Evolutionary conservation across 495 filamentous ascomycete species (phyloP).

Genomic region (Neurospora sp.): DNA sequence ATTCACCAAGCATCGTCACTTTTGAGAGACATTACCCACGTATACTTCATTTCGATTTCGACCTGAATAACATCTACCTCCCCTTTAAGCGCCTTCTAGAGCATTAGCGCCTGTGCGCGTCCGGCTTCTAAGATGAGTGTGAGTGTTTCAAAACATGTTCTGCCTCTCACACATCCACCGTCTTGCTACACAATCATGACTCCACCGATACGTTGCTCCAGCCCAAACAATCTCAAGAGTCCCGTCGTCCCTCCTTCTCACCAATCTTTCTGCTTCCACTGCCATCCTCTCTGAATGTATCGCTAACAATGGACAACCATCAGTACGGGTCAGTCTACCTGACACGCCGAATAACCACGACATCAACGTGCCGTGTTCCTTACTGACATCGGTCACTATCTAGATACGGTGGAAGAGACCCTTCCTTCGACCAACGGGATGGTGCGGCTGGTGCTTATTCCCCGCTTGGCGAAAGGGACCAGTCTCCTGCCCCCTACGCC

Average conservation of each 20-base stretch:
- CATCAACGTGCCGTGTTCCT: background rate
- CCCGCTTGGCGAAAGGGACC: constrained; percentile 17
- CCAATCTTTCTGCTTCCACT: background rate
- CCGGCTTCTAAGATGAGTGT: constrained; percentile 33
- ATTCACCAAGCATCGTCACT: background rate
- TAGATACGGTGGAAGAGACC: constrained; percentile 37
- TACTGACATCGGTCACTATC: constrained; percentile 15
- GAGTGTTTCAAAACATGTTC: constrained; percentile 19
- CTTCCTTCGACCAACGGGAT: constrained; percentile 43
- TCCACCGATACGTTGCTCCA: constrained; percentile 1
- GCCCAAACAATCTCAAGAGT: background rate
- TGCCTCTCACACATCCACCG: constrained; percentile 1
- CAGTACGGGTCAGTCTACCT: constrained; percentile 18
- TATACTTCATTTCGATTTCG: background rate
- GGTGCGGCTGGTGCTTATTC: constrained; percentile 20
- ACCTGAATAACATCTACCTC: background rate
- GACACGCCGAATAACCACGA: background rate
- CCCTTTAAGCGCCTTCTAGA: background rate
- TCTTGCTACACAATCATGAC: constrained; percentile 2
- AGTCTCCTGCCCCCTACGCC: background rate
- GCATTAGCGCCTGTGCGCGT: constrained; percentile 2
- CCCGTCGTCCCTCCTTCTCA: background rate
- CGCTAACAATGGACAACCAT: constrained; percentile 17
- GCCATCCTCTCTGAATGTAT: background rate
- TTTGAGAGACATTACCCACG: background rate